Conservation (phyloP, 2,329 filamentous ascomycete species). For the Malbranchea zuffiana region DNA sequence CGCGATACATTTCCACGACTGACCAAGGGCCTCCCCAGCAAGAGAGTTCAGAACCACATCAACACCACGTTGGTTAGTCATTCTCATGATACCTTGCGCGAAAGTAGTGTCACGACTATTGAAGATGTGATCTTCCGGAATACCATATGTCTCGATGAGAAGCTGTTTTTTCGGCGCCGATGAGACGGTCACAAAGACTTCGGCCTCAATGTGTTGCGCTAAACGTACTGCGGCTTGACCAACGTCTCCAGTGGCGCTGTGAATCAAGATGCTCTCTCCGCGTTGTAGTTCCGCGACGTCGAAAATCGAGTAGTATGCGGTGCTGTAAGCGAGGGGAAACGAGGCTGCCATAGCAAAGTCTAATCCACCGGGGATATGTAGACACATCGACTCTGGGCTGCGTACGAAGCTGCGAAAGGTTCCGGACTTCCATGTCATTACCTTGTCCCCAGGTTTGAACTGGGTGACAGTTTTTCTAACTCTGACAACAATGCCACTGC, state of each 20-base stretch:
- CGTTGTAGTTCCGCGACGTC: conserved; percentile 9
- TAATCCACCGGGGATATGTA: conserved; percentile 13
- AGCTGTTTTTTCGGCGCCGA: conserved; percentile 11
- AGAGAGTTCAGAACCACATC: conserved; percentile 15
- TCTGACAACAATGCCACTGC: conserved; percentile 5
- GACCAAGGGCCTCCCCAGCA: conserved; percentile 6
- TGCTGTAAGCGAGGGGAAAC: conserved; percentile 9
- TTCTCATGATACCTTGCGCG: conserved; percentile 5
- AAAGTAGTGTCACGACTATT: conserved; percentile 8
- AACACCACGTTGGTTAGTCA: conserved; percentile 11
- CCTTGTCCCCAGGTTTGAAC: conserved; percentile 13
- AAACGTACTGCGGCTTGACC: conserved; percentile 18
- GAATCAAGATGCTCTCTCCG: conserved; percentile 17
- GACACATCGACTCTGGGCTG: conserved; percentile 3
- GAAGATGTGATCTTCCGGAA: conserved; percentile 12
- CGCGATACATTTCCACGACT: conserved; percentile 8
- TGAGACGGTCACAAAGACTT: conserved; percentile 16
- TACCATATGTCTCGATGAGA: conserved; percentile 10
- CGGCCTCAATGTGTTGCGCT: conserved; percentile 13
- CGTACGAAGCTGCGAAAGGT: conserved; percentile 6
- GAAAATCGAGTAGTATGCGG: conserved; percentile 12
- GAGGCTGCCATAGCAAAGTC: conserved; percentile 15
- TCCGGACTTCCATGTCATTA: conserved; percentile 4
- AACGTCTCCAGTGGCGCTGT: conserved; percentile 15
- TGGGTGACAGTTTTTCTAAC: conserved; percentile 5